Conservation (phyloP, 2,329 filamentous ascomycete genomes). For the Eutypa lata region DNA sequence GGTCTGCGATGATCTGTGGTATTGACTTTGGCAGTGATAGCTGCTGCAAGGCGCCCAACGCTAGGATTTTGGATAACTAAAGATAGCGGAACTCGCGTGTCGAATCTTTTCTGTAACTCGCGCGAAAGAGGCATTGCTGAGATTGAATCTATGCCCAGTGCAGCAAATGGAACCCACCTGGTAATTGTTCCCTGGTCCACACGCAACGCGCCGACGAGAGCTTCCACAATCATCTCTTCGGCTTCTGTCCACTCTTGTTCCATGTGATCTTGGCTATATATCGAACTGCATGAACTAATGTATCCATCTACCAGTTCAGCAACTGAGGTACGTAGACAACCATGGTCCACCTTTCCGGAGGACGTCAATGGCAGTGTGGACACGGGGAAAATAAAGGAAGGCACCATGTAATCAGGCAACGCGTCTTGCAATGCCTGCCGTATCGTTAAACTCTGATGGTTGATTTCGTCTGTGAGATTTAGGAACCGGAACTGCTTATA, state of each 20-base stretch:
- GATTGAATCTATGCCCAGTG: constrained; percentile 80
- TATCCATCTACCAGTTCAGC: constrained; percentile 39
- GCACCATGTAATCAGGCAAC: constrained; percentile 77
- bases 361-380: constrained; percentile 66
- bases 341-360: constrained; percentile 71
- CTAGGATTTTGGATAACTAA: constrained; percentile 66
- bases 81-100: constrained; percentile 60
- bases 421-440: constrained; percentile 51
- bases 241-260: constrained; percentile 44
- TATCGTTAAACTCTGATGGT: constrained; percentile 39
- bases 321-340: constrained; percentile 48
- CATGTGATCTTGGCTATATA: constrained; percentile 30
- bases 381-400: constrained; percentile 69
- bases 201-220: constrained; percentile 50
- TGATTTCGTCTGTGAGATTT: constrained; percentile 28
- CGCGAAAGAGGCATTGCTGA: constrained; percentile 71
- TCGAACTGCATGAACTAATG: constrained; percentile 35
- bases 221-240: constrained; percentile 55
- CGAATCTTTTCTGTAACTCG: constrained; percentile 44
- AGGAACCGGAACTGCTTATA: constrained; percentile 33
- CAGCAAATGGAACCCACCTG: constrained; percentile 69
- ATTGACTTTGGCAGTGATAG: constrained; percentile 14
- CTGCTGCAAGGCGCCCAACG: constrained; percentile 56
- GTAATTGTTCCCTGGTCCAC: constrained; percentile 45
- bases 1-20: neutral